Evolutionary conservation across 306 rosid species (phyloP), one percentile per base, ranked within the genome.

Genomic region (Chamaecrista fasciculata): DNA sequence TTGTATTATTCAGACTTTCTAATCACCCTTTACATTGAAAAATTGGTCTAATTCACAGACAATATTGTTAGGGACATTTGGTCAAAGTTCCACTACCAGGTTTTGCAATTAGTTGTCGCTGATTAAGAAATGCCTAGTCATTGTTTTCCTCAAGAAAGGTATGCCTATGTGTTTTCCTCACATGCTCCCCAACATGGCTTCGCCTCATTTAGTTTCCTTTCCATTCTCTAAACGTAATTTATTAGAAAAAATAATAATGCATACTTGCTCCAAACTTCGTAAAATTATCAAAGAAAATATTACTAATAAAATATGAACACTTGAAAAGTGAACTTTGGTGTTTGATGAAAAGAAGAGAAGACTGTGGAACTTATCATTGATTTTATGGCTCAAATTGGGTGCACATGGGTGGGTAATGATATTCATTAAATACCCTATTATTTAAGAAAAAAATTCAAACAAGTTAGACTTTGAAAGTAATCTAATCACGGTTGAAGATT

Each of bases 321-420:
- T 74, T 50, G 16, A 81, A 83, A 48, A 69, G 78, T 67, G 44
- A 68, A 11, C 77, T 75, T 76, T 71, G 76, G 55, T 70, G 59
- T 63, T 71, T 74, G 76, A 85, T 66, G 18, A 79, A 67, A 82
- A 70, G 73, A 72, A 51, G 76, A 31, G 78, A 74, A 71, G 75
- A 73, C 81, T 71, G 81, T 79, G 85, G 83, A 79, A 72, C 89
- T 75, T 79, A 79, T 85, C 83, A 82, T 77, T 82, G 79, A 73
- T 76, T 82, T 79, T 74, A 57, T 78, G 72, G 73, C 79, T 66
- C 72, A 76, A 76, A 74, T 70, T 79, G 85, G 85, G 63, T 24
- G 86, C 89, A 85, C 89, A 85, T 85, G 89, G 89, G 37, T 59
- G 75, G 70, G 79, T 80, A 74, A 82, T 82, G 46, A 85, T 74